Evolutionary conservation across 2,329 filamentous ascomycete species (phyloP), one percentile per base, ranked within the genome.

Genomic region (Thielaviopsis musarum): DNA sequence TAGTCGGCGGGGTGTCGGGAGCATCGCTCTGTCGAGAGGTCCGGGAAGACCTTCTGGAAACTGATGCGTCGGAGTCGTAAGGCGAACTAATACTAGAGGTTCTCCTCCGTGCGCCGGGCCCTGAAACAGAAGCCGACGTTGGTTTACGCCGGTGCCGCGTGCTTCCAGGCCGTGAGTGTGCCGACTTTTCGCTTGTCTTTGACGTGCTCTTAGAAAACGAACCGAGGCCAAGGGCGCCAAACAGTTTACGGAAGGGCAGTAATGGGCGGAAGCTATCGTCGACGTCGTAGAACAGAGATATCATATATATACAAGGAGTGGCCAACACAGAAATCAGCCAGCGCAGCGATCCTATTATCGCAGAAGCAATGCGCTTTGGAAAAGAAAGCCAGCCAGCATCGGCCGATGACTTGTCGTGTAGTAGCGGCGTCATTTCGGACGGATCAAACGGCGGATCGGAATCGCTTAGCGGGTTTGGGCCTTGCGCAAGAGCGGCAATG

Each of bases 261-360:
- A 93, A 72, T n/a, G 88, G 81, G 58, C 88, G 85, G 69, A 95
- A 95, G 56, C 77, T 77, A 56, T 89, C 89, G 61, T 87, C 74
- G 53, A 89, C 83, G 67, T 94, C 84, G 72, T 87, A 91, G 66
- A 97, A 85, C 68, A 81, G 90, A 64, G 87, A 85, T 62, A 91
- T 81, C 59, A 95, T 72, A 71, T 91, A 96, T 56, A 90, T 80
- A 19, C 85, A 87, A 1, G 91, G 91, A 22, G 86, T 83, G 26
- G 86, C 80, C 62, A 97, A 73, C 15, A 88, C 87, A 56, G 86
- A 85, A 59, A 95, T 72, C 54, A 96, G 77, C 73, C 88, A 87
- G 65, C 84, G 83, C 65, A 95, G 77, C 5, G 88, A 87, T 65
- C 85, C 83, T 62, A 91, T 78, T 60, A 96, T 74, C 61, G 83